These are phyloP conservation scores for Phytophthora pinifolia DNA, from an alignment of 352 stramenopile species.

Conservation along the genomic window DNA sequence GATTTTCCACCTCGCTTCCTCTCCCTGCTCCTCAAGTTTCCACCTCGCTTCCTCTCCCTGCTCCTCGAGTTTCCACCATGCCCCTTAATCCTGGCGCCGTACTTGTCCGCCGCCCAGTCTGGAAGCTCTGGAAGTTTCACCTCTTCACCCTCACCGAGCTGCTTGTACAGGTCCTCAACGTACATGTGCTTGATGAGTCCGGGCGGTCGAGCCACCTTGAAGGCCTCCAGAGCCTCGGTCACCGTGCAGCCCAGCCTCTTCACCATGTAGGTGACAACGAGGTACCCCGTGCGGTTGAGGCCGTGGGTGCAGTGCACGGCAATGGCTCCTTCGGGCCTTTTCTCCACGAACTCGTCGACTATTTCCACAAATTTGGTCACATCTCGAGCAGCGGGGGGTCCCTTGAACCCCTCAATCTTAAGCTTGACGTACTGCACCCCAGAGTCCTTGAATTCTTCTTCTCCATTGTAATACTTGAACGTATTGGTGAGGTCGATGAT, in stretches of 20 bases:
- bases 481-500: slow-evolving; percentile 86
- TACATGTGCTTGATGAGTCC: slow-evolving; percentile 87
- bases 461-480: slow-evolving; percentile 81
- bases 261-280: slow-evolving; percentile 80
- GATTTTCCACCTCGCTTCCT: slow-evolving; percentile 17
- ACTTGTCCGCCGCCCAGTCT: slow-evolving; percentile 67
- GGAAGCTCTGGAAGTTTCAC: slow-evolving; percentile 59
- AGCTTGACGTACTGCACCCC: slow-evolving; percentile 74
- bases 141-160: slow-evolving; percentile 39
- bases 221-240: slow-evolving; percentile 64
- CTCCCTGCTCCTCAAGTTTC: neutral
- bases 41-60: too few relatives aligned
- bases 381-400: slow-evolving; percentile 45
- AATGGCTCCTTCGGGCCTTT: slow-evolving; percentile 43
- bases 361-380: slow-evolving; percentile 62
- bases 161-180: slow-evolving; percentile 67
- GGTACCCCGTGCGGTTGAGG: slow-evolving; percentile 76
- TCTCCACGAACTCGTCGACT: slow-evolving; percentile 59
- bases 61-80: too few relatives aligned
- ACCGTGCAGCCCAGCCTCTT: slow-evolving; percentile 43
- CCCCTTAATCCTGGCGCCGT: slow-evolving; percentile 28
- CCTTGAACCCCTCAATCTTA: slow-evolving; percentile 72
- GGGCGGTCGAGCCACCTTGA: slow-evolving; percentile 56
- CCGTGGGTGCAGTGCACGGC: slow-evolving; percentile 82
- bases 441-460: slow-evolving; percentile 43